Percentiles rank a stretch among this genome's conserved stretches.
Conservation (phyloP, 306 rosid species). For the Pterocarpus santalinus region DNA sequence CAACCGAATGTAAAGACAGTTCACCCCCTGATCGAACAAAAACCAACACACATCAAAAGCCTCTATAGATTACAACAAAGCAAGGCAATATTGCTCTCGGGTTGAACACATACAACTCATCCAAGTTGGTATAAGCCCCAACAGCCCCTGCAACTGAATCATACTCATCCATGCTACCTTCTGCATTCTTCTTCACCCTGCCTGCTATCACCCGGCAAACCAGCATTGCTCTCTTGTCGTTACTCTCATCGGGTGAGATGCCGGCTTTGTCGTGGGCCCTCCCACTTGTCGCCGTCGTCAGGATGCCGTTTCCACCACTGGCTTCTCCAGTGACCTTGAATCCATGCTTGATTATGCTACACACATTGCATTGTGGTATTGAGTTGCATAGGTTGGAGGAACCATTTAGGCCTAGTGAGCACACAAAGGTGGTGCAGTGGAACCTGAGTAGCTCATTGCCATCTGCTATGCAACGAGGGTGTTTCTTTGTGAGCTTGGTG, state of each 20-base stretch:
- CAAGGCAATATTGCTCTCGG: constrained; percentile 94
- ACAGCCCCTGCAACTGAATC: constrained; percentile 81
- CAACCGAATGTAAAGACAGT: constrained; percentile 13
- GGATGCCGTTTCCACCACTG: constrained; percentile 58
- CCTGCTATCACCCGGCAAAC: constrained; percentile 99
- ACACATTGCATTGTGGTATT: constrained; percentile 70
- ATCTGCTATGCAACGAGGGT: constrained; percentile 93
- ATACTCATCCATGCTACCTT: constrained; percentile 74
- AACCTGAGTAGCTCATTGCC: constrained; percentile 95
- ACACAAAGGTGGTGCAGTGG: constrained; percentile 79
- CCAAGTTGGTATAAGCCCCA: constrained; percentile 90
- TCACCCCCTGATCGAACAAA: constrained; percentile 8
- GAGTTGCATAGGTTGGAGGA: constrained; percentile 89
- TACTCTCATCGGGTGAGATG: constrained; percentile 38
- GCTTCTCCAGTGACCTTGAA: constrained; percentile 58
- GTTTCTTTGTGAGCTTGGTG: constrained; percentile 72
- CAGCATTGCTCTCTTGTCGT: constrained; percentile 84
- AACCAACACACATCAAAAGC: constrained; percentile 54
- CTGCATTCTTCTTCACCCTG: constrained; percentile 86
- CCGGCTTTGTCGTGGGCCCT: constrained; percentile 82
- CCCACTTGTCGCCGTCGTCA: constrained; percentile 93
- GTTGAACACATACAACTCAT: constrained; percentile 82
- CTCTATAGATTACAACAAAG: constrained; percentile 92
- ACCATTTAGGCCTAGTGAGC: constrained; percentile 89
- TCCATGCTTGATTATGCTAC: constrained; percentile 80